Evolutionary conservation across 2,329 filamentous ascomycete species (phyloP), one percentile per base, ranked within the genome.

Genomic region (Epichloe aotearoae): DNA sequence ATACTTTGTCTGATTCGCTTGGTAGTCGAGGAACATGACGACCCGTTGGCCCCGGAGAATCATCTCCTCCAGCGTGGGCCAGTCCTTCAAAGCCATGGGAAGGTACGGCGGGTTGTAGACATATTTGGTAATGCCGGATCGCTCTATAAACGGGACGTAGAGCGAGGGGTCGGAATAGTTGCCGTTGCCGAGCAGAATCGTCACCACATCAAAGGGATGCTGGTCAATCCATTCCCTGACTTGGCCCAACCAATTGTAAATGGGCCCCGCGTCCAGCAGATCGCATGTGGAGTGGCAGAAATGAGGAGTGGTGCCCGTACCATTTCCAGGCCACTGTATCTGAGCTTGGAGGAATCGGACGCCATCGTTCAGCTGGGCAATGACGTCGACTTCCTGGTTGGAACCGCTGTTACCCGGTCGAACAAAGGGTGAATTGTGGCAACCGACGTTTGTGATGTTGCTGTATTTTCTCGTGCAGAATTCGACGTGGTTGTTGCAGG

Each of bases 251-350:
- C 88, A 93, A 42, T 78, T 71, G 50, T 83, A 80, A 47, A 93
- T 84, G 7, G 86, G 82, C 0, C 91, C 90, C 2, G 79, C 86
- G 58, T 95, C 83, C 34, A 95, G 77, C 3, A 95, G 71, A 56
- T 88, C 79, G 67, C 90, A 96, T 44, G 77, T 82, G 1, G 86
- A 87, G 65, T 96, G 90, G 67, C 90, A 96, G 59, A 93, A 88
- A 66, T 88, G 85, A 44, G 77, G 77, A 4, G 11, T 36, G 5
- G 38, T 42, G 26, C 64, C 67, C 1, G 70, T 71, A 38, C 64
- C 69, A 56, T 76, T 73, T 20, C 56, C 58, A 1, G 75, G 73
- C 65, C 71, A 82, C 53, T 82, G 80, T 49, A 83, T 82, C 63
- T 83, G 80, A 3, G 67, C 80, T 61, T 83, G 80, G 34, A 83